Base-by-base conservation (phyloP, 2,329 filamentous ascomycete genomes). In the Simplicillium sp. region DNA sequence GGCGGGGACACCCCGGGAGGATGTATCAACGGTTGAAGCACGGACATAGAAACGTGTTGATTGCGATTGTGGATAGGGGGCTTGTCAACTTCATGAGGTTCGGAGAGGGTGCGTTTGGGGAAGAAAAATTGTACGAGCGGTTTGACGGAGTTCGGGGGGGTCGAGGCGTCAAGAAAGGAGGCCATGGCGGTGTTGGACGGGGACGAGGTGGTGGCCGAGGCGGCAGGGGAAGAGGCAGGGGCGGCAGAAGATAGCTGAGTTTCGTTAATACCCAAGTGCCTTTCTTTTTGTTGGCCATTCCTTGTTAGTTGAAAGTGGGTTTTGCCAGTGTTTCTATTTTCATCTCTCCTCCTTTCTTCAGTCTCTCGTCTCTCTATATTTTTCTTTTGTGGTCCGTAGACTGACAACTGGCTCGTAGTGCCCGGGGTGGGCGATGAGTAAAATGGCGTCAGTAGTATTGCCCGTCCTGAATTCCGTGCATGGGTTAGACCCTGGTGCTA, bases 21-120 rank as follows among this genome's bases (percentile, higher is more conserved):
- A 61, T 89, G 48, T 92, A 94, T 55, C 76, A 82, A 53, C 79
- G 85, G 44, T 65, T 97, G 47, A 90, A 88, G 61, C 80, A 94
- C 53, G 92, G 88, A 2, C 80, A 83, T 58, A 76, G 87, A 48
- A 92, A 87, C 59, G 84, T 92, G 28, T 69, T 96, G 29, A 59
- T 98, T 17, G 92, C 89, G 0, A 76, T 97, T 2, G 88, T 96
- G 29, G 92, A 97, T 57, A 77, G 87, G 47, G 92, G 92, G 0
- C 73, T 97, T 16, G 83, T 89, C 36, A 97, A 90, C 58, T 97
- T 90, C 57, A 69, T 96, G 53, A 70, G 85, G 17, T 72, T 96
- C 44, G 79, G 76, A 2, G 88, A 97, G 65, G 80, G 80, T 11
- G 82, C 81, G 1, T 96, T 96, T 61, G 82, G 72, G 1, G 74